Evolutionary conservation across 441 rosid species (phyloP).

Genomic region (Monsonia emarginata): DNA sequence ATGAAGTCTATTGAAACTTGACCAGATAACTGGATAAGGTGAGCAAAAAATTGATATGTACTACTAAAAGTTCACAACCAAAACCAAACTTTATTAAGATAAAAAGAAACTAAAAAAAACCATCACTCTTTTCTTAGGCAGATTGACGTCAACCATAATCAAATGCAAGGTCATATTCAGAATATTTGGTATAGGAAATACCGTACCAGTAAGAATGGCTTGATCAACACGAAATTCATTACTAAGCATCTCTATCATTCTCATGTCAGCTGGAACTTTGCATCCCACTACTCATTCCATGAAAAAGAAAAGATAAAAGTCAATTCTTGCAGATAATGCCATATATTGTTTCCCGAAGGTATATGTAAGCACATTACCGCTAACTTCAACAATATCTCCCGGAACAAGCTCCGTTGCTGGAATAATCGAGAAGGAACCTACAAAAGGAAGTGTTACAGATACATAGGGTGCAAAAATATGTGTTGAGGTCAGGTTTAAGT

Average conservation of each 20-base stretch:
- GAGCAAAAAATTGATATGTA: not conserved
- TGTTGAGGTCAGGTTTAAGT: not conserved
- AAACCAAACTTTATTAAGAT: not conserved
- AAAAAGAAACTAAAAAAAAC: not conserved
- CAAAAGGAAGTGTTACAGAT: slow-evolving; percentile 17
- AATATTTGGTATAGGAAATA: slow-evolving; percentile 11
- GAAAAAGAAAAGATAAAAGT: slow-evolving; percentile 20
- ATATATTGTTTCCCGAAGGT: not conserved
- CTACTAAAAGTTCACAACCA: not conserved
- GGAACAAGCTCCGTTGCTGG: slow-evolving; percentile 93
- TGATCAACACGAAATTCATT: slow-evolving; percentile 88
- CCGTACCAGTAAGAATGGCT: slow-evolving; percentile 89
- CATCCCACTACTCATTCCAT: slow-evolving; percentile 59
- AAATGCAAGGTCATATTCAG: not conserved
- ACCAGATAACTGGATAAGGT: not conserved
- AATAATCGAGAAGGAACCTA: slow-evolving; percentile 95
- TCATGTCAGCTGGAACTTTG: slow-evolving; percentile 97
- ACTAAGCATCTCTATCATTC: slow-evolving; percentile 90
- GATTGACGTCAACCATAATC: not conserved
- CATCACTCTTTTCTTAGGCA: not conserved
- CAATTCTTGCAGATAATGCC: slow-evolving; percentile 7
- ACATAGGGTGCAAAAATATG: not conserved
- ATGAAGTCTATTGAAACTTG: not conserved
- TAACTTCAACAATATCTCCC: slow-evolving; percentile 91
- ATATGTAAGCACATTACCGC: slow-evolving; percentile 41